Evolutionary conservation across 2,329 filamentous ascomycete species (phyloP).

Genomic region (Stromatinia cepivora): DNA sequence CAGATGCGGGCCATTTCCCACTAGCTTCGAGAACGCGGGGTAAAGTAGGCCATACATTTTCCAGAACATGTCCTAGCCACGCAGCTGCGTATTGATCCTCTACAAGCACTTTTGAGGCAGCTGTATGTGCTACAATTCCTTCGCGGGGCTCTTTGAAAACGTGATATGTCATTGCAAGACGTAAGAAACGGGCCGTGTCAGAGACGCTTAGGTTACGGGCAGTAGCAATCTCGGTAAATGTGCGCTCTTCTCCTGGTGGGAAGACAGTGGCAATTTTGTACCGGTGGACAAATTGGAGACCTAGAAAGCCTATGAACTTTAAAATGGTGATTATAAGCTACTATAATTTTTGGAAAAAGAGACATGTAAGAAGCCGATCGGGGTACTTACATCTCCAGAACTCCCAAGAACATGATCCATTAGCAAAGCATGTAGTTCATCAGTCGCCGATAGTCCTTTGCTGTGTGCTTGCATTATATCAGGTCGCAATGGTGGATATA

Average conservation of each 20-base stretch:
- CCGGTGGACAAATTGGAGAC: neutral
- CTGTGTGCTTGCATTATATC: neutral
- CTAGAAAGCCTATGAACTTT: neutral
- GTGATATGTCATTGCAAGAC: slow-evolving; percentile 3
- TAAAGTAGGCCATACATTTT: neutral
- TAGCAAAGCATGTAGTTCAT: neutral
- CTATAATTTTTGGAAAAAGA: neutral
- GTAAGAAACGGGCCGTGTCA: neutral
- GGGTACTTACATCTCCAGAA: neutral
- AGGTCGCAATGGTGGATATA: neutral
- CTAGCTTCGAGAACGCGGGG: neutral
- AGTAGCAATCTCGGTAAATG: neutral
- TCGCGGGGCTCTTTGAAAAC: neutral
- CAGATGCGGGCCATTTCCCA: neutral
- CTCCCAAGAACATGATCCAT: neutral
- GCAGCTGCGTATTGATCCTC: neutral
- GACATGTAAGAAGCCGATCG: neutral
- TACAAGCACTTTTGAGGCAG: neutral
- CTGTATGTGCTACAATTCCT: neutral
- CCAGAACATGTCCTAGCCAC: neutral
- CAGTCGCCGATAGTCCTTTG: neutral
- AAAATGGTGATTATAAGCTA: neutral
- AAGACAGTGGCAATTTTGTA: neutral
- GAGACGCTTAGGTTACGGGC: neutral
- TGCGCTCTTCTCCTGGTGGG: neutral